Conservation (phyloP, 2,329 filamentous ascomycete genomes). For the Exserohilum rostratum region DNA sequence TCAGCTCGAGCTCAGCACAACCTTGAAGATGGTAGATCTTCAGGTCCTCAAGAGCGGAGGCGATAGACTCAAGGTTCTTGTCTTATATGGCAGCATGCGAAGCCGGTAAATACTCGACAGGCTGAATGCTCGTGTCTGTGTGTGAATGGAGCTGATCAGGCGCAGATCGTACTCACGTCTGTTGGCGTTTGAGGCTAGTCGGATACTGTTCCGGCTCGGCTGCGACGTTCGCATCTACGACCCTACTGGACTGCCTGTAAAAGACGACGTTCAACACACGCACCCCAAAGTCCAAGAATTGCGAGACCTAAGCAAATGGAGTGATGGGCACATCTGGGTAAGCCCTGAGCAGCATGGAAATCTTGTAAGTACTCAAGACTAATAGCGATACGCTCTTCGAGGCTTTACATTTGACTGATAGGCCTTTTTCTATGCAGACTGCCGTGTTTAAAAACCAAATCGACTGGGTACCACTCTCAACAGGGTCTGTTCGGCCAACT, state of each 20-base stretch:
- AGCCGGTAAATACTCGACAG: constrained; percentile 35
- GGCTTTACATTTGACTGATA: not conserved
- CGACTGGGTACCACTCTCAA: constrained; percentile 70
- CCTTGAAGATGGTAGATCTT: constrained; percentile 57
- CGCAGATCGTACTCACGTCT: constrained; percentile 65
- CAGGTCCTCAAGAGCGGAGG: constrained; percentile 49
- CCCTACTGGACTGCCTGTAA: constrained; percentile 64
- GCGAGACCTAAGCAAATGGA: constrained; percentile 66
- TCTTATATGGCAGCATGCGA: constrained; percentile 66
- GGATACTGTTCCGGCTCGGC: constrained; percentile 68
- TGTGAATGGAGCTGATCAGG: not conserved
- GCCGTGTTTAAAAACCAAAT: constrained; percentile 74
- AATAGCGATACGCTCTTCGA: not conserved
- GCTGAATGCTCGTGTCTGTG: too few species aligned
- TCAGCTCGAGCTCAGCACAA: constrained; percentile 61
- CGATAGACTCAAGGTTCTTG: constrained; percentile 61
- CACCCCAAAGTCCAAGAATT: constrained; percentile 69
- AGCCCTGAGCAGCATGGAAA: constrained; percentile 72
- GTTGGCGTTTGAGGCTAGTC: constrained; percentile 63
- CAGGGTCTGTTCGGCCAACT: constrained; percentile 67
- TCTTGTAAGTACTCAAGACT: constrained; percentile 49
- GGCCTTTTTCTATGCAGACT: constrained; percentile 50
- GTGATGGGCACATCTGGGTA: constrained; percentile 70
- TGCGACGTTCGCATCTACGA: constrained; percentile 70
- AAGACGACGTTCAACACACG: constrained; percentile 64